phyloP scores from a whole-genome alignment of 1,139 yeast genomes.

The Pneumocystis jirovecii region DNA sequence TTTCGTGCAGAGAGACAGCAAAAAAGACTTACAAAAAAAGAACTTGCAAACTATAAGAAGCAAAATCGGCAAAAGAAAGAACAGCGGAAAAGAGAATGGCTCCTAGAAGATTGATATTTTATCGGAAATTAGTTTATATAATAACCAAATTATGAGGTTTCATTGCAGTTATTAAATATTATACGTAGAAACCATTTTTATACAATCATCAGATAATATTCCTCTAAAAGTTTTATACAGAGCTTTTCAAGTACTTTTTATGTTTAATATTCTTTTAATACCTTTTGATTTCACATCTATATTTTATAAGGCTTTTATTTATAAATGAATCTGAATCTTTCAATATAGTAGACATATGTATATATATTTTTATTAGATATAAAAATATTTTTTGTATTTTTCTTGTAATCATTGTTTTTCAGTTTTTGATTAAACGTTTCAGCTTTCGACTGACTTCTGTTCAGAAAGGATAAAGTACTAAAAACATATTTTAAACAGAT shows the following conservation, averaged over 20 bases:
- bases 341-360: too few relatives aligned
- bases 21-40: constrained; percentile 17
- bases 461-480: too few relatives aligned
- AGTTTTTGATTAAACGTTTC: neutral
- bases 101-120: neutral
- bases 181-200: neutral
- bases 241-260: neutral
- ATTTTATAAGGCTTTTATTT: too few relatives aligned
- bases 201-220: too few relatives aligned
- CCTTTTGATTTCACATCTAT: too few relatives aligned
- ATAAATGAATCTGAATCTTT: neutral
- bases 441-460: too few relatives aligned
- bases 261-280: too few relatives aligned
- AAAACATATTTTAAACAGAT: neutral
- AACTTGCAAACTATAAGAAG: constrained; percentile 17
- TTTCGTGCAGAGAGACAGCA: constrained; percentile 16
- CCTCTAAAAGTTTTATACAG: too few relatives aligned
- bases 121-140: neutral
- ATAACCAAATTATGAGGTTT: constrained; percentile 9
- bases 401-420: neutral
- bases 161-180: constrained; percentile 15
- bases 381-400: too few relatives aligned
- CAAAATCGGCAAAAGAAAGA: constrained; percentile 18
- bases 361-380: too few relatives aligned
- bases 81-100: constrained; percentile 11